Conservation (phyloP, 1,284 basidiomycete species). For the Cystobasidium sp. region DNA sequence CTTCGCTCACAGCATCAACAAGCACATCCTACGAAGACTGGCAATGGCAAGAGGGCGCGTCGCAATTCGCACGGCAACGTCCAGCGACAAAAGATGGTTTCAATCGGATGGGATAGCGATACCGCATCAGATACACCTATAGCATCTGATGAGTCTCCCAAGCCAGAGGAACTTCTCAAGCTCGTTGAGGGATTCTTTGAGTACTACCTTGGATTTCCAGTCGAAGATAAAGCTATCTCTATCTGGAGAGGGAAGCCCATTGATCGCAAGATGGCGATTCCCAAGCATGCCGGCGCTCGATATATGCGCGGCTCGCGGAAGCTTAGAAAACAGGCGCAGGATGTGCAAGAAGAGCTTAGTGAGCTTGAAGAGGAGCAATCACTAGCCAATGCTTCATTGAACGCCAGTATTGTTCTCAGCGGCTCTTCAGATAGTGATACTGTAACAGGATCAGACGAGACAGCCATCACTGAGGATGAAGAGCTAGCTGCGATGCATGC, state of each 20-base stretch:
- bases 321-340: not conserved
- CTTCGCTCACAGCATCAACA: not conserved
- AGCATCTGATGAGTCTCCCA: not conserved
- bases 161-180: not conserved
- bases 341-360: not conserved
- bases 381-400: not conserved
- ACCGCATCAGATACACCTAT: not conserved
- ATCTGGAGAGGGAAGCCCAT: conserved; percentile 36
- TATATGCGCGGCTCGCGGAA: not conserved
- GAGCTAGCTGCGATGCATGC: not conserved
- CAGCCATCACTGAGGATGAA: conserved; percentile 15
- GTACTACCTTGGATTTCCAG: conserved; percentile 32
- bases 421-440: conserved; percentile 1
- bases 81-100: not conserved
- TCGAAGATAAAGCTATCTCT: conserved; percentile 33
- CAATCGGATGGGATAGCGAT: conserved; percentile 35
- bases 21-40: not conserved
- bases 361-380: not conserved
- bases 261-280: conserved; percentile 1
- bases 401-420: not conserved
- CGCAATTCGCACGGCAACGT: too few relatives aligned
- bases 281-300: not conserved
- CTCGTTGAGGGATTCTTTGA: conserved; percentile 42
- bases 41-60: not conserved
- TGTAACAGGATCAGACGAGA: not conserved